Evolutionary conservation across 202 grass and related monocot species (phyloP).

Genomic region (Schoenoplectus tabernaemontani): DNA sequence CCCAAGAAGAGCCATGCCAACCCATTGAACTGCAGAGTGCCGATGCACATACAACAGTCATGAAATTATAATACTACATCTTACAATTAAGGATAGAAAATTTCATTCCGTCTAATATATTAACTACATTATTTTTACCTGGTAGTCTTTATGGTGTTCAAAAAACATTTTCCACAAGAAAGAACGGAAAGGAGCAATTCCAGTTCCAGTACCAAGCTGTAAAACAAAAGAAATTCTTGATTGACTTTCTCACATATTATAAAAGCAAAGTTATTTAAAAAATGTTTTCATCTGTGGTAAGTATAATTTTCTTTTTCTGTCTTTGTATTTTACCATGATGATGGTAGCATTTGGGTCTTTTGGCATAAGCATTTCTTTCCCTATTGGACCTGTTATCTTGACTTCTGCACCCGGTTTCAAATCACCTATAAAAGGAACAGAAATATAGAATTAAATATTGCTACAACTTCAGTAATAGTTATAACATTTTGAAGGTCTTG

Average conservation of each 20-base stretch:
- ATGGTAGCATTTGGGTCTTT: conserved; percentile 87
- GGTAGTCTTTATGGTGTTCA: conserved; percentile 76
- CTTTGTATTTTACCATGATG: conserved; percentile 46
- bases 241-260: neutral
- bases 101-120: neutral
- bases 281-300: neutral
- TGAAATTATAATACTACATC: neutral
- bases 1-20: conserved; percentile 94
- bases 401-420: conserved; percentile 58
- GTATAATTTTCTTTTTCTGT: neutral
- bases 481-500: neutral
- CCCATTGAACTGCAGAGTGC: conserved; percentile 59
- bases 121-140: conserved; percentile 31
- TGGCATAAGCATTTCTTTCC: conserved; percentile 99
- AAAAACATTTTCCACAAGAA: conserved; percentile 99
- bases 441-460: neutral
- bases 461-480: neutral
- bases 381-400: conserved; percentile 87
- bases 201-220: conserved; percentile 89
- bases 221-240: neutral
- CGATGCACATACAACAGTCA: neutral
- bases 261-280: conserved; percentile 1
- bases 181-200: conserved; percentile 74
- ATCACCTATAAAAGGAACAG: conserved; percentile 47
- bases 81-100: neutral